Percentiles rank a stretch among this genome's conserved stretches.
Evolutionary conservation across 768 basidiomycete species (phyloP).

Genomic region (Trametes elegans): DNA sequence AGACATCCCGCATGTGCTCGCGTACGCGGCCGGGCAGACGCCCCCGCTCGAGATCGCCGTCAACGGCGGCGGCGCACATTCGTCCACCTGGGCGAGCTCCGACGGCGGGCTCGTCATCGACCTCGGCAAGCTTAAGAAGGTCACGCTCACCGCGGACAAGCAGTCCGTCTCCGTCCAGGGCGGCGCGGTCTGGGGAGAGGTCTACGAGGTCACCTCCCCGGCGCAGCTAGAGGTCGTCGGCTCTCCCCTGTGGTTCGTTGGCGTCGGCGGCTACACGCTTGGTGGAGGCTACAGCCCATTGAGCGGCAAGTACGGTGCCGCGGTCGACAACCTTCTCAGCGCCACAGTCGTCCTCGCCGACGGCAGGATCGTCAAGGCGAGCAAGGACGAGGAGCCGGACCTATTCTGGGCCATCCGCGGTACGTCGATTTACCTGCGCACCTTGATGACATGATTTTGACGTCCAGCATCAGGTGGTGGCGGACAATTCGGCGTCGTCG

Average conservation of each 20-base stretch:
- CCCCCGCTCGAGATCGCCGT: constrained; percentile 27
- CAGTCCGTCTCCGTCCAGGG: constrained; percentile 30
- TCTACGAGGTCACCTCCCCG: constrained; percentile 21
- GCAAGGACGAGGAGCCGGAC: constrained; percentile 25
- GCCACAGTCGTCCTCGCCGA: constrained; percentile 21
- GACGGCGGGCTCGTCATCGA: constrained; percentile 36
- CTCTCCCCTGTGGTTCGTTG: constrained; percentile 23
- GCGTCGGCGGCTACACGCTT: constrained; percentile 24
- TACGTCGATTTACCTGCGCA: not conserved
- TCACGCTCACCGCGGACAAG: constrained; percentile 29
- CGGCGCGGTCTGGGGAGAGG: constrained; percentile 31
- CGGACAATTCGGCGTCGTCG: constrained; percentile 30
- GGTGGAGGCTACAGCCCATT: constrained; percentile 28
- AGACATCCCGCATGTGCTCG: constrained; percentile 18
- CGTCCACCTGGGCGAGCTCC: constrained; percentile 32
- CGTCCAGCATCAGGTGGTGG: constrained; percentile 27
- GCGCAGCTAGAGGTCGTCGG: constrained; percentile 21
- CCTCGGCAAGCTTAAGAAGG: constrained; percentile 27
- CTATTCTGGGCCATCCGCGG: constrained; percentile 33
- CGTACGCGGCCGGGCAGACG: constrained; percentile 15
- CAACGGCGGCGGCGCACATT: constrained; percentile 32
- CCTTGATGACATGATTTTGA: not conserved
- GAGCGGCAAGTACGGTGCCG: constrained; percentile 26
- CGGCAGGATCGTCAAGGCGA: constrained; percentile 25
- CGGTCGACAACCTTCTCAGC: constrained; percentile 24